Conservation (phyloP, 2,329 filamentous ascomycete species). For the Venturia aucupariae region DNA sequence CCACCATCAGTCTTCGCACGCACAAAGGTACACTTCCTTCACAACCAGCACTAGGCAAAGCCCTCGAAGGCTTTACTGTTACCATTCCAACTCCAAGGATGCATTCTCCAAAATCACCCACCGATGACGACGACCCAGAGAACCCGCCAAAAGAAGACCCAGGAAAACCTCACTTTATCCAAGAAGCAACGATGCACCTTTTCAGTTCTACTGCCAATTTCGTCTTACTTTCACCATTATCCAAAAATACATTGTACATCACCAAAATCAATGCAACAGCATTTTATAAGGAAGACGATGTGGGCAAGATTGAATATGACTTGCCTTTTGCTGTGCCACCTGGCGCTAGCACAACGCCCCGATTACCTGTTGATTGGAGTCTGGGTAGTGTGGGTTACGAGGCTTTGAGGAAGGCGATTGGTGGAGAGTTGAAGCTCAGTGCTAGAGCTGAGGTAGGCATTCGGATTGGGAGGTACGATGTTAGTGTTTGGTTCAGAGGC, state of each 20-base stretch:
- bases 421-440: constrained; percentile 69
- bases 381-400: constrained; percentile 72
- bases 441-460: constrained; percentile 69
- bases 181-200: constrained; percentile 66
- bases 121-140: constrained; percentile 28
- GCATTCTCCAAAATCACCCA: constrained; percentile 40
- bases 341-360: constrained; percentile 61
- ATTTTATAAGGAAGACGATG: constrained; percentile 70
- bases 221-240: constrained; percentile 68
- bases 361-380: constrained; percentile 73
- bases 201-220: constrained; percentile 82
- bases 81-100: constrained; percentile 63
- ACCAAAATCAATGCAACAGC: constrained; percentile 77
- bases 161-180: constrained; percentile 60
- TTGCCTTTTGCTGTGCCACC: constrained; percentile 68
- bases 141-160: constrained; percentile 43
- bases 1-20: constrained; percentile 62
- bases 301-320: constrained; percentile 70
- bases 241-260: constrained; percentile 63
- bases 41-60: constrained; percentile 61
- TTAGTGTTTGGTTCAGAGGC: constrained; percentile 48
- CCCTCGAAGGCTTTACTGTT: constrained; percentile 62
- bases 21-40: constrained; percentile 65
- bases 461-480: constrained; percentile 63
- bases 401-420: constrained; percentile 68